Percentiles rank a stretch among this genome's conserved stretches.
Conservation (phyloP, 2,329 filamentous ascomycete species). For the Fusarium staphyleae region DNA sequence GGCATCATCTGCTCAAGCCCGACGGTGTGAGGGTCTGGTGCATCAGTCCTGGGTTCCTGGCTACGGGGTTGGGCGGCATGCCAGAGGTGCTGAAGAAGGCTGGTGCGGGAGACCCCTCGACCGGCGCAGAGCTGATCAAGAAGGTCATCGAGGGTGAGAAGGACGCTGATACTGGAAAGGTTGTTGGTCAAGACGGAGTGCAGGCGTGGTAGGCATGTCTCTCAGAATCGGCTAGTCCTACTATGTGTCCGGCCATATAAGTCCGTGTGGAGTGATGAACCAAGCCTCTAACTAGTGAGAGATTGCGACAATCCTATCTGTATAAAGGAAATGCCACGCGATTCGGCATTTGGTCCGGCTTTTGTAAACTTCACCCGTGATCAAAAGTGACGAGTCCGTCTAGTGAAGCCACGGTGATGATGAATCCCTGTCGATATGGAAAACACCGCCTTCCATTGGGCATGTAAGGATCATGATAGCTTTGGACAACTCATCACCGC, state of each 20-base stretch:
- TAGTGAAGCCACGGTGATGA: conserved; percentile 32
- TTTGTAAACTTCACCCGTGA: no score
- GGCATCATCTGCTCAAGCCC: conserved; percentile 51
- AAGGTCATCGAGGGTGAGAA: conserved; percentile 52
- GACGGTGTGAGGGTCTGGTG: conserved; percentile 60
- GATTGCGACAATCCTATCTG: no score
- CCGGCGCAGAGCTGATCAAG: conserved; percentile 49
- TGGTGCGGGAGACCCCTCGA: conserved; percentile 45
- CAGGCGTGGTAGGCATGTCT: conserved; percentile 43
- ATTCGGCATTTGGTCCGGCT: no score
- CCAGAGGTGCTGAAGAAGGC: conserved; percentile 43
- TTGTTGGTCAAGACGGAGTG: conserved; percentile 42
- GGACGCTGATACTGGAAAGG: conserved; percentile 51
- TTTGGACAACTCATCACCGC: conserved; percentile 2
- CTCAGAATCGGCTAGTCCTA: no score
- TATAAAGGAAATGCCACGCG: no score
- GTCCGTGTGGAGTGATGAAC: no score
- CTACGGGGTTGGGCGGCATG: conserved; percentile 52
- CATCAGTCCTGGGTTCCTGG: conserved; percentile 57
- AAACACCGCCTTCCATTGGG: not conserved
- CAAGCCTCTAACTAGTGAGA: no score
- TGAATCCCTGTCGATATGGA: conserved; percentile 2
- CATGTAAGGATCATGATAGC: not conserved
- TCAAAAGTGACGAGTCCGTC: not conserved
- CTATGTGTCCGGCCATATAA: no score